Conservation (phyloP, 148 eudicot genomes). For the Persicaria maculosa region DNA sequence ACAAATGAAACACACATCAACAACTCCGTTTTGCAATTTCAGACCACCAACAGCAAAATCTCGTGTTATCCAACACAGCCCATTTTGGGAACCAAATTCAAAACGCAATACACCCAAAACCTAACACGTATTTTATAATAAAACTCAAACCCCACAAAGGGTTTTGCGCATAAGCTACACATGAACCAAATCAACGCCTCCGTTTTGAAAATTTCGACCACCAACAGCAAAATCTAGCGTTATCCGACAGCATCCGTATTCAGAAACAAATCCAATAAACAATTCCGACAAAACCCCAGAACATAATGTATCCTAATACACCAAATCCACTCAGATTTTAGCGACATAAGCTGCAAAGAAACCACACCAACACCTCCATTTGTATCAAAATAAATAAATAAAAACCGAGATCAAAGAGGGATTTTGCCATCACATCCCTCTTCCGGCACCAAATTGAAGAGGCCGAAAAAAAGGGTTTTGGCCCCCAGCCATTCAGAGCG, state of each 20-base stretch:
- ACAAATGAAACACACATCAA: conserved; percentile 1
- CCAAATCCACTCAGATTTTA: neutral
- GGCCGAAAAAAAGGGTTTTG: neutral
- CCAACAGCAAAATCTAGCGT: neutral
- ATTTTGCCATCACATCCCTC: neutral
- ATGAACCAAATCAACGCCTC: neutral
- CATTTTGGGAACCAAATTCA: neutral
- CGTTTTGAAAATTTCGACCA: neutral
- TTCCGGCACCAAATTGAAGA: neutral
- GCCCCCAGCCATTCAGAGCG: neutral
- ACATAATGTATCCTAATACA: neutral
- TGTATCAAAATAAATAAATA: neutral
- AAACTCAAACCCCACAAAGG: neutral
- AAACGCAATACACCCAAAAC: neutral
- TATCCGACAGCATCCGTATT: neutral
- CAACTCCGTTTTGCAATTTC: neutral
- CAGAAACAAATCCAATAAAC: neutral
- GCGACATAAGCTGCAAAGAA: neutral
- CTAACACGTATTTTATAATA: neutral
- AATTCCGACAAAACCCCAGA: neutral
- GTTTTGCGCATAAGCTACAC: neutral
- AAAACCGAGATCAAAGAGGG: neutral
- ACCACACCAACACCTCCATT: neutral
- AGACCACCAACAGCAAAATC: conserved; percentile 8
- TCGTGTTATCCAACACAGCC: neutral